Percentiles rank a stretch among this genome's conserved stretches.
Conservation (phyloP, 768 basidiomycete genomes). For the Russula lepida region DNA sequence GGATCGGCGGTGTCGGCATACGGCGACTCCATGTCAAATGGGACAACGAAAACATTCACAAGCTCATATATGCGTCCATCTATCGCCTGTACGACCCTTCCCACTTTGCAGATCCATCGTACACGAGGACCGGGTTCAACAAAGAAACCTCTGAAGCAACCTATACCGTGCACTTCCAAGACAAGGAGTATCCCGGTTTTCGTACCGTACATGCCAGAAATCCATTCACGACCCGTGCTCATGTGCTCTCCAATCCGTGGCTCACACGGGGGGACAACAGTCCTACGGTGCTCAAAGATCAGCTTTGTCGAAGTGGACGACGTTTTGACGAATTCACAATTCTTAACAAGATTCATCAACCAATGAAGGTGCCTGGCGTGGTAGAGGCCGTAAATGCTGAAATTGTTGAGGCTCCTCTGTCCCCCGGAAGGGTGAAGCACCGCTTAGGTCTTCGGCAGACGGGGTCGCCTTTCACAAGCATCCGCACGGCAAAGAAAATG, state of each 20-base stretch:
- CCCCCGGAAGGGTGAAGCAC: too few species aligned
- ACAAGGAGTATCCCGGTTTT: neutral
- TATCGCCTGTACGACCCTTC: neutral
- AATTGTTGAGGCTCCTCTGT: too few species aligned
- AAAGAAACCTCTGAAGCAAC: neutral
- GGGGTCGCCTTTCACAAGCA: too few species aligned
- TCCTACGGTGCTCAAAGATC: neutral
- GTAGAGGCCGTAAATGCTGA: too few species aligned
- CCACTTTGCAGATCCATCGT: too few species aligned
- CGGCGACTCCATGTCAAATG: neutral
- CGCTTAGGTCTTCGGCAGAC: too few species aligned
- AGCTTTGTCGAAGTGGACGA: neutral
- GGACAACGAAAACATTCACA: neutral
- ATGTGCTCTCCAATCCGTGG: neutral
- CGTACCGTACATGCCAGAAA: neutral
- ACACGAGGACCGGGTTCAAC: too few species aligned
- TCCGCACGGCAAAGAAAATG: neutral
- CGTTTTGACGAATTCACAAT: neutral
- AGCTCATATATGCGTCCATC: neutral
- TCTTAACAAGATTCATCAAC: too few species aligned
- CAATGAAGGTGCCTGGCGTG: too few species aligned
- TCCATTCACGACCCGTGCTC: neutral
- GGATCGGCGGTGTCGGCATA: neutral
- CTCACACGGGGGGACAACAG: neutral
- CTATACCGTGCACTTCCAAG: neutral